Percentiles rank a stretch among this genome's conserved stretches.
Conservation (phyloP, 1,284 basidiomycete genomes). For the Anthracocystis panici-leucophaei region DNA sequence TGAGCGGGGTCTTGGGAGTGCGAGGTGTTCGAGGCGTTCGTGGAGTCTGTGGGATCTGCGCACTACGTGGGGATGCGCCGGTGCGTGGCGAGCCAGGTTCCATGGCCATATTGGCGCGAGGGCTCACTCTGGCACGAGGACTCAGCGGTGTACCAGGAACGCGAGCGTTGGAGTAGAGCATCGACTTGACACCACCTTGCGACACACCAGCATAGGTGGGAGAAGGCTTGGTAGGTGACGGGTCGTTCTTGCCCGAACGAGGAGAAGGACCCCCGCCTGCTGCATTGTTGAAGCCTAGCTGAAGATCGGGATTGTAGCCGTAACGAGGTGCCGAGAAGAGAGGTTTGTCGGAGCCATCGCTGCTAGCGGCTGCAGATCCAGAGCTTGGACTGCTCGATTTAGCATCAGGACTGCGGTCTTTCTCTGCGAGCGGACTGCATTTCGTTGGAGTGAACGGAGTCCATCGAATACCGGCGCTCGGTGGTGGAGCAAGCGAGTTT, state of each 20-base stretch:
- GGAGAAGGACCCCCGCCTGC: constrained; percentile 3
- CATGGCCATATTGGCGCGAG: constrained; percentile 3
- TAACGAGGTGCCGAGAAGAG: constrained; percentile 21
- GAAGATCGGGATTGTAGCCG: constrained; percentile 34
- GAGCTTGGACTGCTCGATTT: constrained; percentile 11
- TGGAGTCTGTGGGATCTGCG: constrained; percentile 11
- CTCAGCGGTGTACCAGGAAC: constrained; percentile 12
- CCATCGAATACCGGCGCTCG: constrained; percentile 10
- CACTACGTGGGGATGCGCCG: not conserved
- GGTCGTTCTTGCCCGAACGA: not conserved
- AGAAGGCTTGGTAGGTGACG: constrained; percentile 28
- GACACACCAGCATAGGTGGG: constrained; percentile 19
- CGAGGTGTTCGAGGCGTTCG: constrained; percentile 6
- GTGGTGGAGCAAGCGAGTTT: constrained; percentile 4
- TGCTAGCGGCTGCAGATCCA: constrained; percentile 5
- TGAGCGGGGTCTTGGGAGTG: constrained; percentile 19
- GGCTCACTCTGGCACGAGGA: constrained; percentile 18
- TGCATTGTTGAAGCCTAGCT: not conserved
- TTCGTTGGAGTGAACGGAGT: constrained; percentile 14
- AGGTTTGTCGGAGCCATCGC: constrained; percentile 21
- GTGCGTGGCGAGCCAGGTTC: not conserved
- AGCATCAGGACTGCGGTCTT: not conserved
- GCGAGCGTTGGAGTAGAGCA: constrained; percentile 21
- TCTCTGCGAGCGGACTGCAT: constrained; percentile 14
- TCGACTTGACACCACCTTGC: constrained; percentile 24